phyloP scores from a whole-genome alignment of 129 eudicot species.

The Glebionis coronaria region DNA sequence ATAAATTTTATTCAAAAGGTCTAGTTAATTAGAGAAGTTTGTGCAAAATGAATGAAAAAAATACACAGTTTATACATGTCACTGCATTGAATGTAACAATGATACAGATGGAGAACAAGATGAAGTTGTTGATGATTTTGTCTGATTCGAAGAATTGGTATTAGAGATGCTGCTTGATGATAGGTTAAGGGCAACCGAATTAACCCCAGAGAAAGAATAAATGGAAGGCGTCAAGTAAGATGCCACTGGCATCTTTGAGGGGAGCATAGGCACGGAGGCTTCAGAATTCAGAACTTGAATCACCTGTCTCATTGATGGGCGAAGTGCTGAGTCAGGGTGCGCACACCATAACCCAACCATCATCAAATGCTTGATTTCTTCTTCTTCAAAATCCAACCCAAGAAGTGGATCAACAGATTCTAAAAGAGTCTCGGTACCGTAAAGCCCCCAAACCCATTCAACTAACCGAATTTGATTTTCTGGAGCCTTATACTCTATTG shows the following conservation, averaged over 20 bases:
- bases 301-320: constrained; percentile 8
- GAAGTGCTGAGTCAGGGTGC: constrained; percentile 22
- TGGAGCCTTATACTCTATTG: background rate
- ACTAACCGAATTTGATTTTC: constrained; percentile 19
- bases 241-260: background rate
- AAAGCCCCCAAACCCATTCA: constrained; percentile 35
- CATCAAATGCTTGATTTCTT: constrained; percentile 33
- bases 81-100: background rate
- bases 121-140: background rate
- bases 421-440: constrained; percentile 18
- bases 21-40: too few species aligned
- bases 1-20: too few species aligned
- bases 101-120: background rate
- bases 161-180: background rate
- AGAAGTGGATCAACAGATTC: constrained; percentile 42
- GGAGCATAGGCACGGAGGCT: background rate
- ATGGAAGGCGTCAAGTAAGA: background rate
- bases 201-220: background rate
- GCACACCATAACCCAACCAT: constrained; percentile 46
- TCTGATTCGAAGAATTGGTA: background rate
- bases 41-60: too few species aligned
- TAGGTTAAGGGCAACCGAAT: background rate
- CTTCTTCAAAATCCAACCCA: constrained; percentile 15
- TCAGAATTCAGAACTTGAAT: background rate
- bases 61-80: background rate